These are phyloP conservation scores for Didymella pinodella DNA, from an alignment of 2,329 filamentous ascomycete genomes.

Conservation along the genomic window DNA sequence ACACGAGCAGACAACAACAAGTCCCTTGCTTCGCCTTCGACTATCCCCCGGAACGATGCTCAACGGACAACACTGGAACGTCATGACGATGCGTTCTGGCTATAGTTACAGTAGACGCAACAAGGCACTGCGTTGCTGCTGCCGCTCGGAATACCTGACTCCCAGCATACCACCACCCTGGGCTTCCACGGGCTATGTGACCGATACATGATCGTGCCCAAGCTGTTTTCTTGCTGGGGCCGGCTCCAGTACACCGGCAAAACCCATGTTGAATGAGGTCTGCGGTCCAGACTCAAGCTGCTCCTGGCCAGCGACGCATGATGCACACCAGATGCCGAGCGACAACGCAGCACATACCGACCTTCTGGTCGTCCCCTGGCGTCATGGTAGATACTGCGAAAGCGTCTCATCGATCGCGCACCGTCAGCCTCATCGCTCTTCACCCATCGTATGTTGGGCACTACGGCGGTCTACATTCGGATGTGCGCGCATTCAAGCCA, in stretches of 20 bases:
- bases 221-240: background rate
- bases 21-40: background rate
- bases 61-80: background rate
- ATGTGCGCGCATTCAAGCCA: slow-evolving; percentile 26
- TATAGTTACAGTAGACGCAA: background rate
- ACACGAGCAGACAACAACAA: background rate
- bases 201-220: background rate
- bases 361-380: slow-evolving; percentile 11
- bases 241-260: background rate
- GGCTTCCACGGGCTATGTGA: background rate
- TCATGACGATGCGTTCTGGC: background rate
- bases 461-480: slow-evolving; percentile 8
- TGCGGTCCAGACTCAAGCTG: background rate
- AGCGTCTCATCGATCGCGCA: slow-evolving; percentile 31
- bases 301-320: background rate
- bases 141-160: too few relatives aligned
- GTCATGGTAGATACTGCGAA: slow-evolving; percentile 12
- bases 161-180: background rate
- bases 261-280: background rate
- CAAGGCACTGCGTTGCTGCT: too few relatives aligned
- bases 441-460: slow-evolving; percentile 7
- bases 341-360: background rate
- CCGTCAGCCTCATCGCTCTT: slow-evolving; percentile 4
- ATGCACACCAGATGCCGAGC: background rate
- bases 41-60: background rate